Percentiles rank a stretch among this genome's conserved stretches.
Conservation (phyloP, 441 rosid genomes). For the Brassica hybrid region DNA sequence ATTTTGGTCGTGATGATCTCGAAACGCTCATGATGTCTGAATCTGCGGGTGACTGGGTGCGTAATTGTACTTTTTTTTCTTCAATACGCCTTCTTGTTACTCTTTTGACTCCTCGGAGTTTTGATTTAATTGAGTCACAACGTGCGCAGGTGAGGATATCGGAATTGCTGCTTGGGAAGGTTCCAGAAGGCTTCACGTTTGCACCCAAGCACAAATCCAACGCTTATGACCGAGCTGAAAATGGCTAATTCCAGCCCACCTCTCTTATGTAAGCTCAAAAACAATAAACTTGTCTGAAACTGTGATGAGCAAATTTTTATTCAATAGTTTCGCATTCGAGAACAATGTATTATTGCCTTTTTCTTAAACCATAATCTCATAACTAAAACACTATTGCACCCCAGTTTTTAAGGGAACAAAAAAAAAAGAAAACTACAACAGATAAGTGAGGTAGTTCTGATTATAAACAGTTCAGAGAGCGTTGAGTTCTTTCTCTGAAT, state of each 20-base stretch:
- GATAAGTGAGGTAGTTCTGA: background rate
- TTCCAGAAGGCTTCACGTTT: slow-evolving; percentile 89
- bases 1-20: slow-evolving; percentile 88
- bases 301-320: slow-evolving; percentile 9
- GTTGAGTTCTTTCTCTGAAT: slow-evolving; percentile 5
- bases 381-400: background rate
- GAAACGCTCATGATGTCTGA: slow-evolving; percentile 94
- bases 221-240: slow-evolving; percentile 88
- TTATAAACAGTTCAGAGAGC: background rate
- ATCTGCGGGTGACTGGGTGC: slow-evolving; percentile 97
- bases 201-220: slow-evolving; percentile 94
- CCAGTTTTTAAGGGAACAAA: background rate
- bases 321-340: background rate
- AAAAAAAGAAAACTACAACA: background rate
- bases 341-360: background rate
- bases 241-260: slow-evolving; percentile 56
- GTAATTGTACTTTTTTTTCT: background rate
- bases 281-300: slow-evolving; percentile 5
- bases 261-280: slow-evolving; percentile 2
- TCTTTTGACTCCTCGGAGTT: too few relatives aligned
- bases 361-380: background rate
- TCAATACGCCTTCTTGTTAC: too few relatives aligned
- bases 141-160: slow-evolving; percentile 76
- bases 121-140: slow-evolving; percentile 13
- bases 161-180: slow-evolving; percentile 91